Conservation (phyloP, 1,284 basidiomycete species). For the Earliella scabrosa region DNA sequence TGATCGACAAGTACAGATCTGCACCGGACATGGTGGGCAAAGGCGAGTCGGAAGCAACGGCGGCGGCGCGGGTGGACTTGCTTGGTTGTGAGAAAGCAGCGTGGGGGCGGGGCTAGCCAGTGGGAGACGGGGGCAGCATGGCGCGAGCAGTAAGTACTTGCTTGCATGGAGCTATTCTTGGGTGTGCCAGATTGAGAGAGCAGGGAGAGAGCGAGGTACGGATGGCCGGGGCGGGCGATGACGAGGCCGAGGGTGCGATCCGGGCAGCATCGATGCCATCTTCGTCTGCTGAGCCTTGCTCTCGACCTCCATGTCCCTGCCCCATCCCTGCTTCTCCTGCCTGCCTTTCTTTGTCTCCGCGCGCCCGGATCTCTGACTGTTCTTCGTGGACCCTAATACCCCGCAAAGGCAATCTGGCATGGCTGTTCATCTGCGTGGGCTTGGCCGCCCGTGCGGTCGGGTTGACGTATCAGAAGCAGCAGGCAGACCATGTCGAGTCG, state of each 20-base stretch:
- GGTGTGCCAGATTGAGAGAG: background rate
- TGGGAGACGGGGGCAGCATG: no score
- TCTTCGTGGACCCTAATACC: conserved; percentile 7
- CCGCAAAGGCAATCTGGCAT: conserved; percentile 10
- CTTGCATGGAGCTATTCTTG: conserved; percentile 7
- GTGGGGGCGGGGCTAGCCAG: background rate
- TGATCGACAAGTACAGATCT: conserved; percentile 25
- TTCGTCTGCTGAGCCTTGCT: background rate
- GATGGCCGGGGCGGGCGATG: background rate
- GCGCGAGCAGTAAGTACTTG: no score
- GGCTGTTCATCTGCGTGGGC: background rate
- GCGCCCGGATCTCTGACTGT: background rate
- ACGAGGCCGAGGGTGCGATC: background rate
- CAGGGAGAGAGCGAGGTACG: background rate
- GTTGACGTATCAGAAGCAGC: conserved; percentile 22
- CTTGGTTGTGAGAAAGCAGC: conserved; percentile 2
- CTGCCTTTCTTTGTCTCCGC: conserved; percentile 14
- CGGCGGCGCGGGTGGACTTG: background rate
- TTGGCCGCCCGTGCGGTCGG: conserved; percentile 4
- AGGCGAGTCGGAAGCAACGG: background rate
- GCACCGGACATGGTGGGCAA: conserved; percentile 16
- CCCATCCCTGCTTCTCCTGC: background rate
- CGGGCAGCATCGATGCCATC: conserved; percentile 14
- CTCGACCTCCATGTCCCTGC: conserved; percentile 14
- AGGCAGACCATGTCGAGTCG: background rate